phyloP scores from a whole-genome alignment of 1,139 yeast species.

The Yamadazyma pseudoaaseri region DNA sequence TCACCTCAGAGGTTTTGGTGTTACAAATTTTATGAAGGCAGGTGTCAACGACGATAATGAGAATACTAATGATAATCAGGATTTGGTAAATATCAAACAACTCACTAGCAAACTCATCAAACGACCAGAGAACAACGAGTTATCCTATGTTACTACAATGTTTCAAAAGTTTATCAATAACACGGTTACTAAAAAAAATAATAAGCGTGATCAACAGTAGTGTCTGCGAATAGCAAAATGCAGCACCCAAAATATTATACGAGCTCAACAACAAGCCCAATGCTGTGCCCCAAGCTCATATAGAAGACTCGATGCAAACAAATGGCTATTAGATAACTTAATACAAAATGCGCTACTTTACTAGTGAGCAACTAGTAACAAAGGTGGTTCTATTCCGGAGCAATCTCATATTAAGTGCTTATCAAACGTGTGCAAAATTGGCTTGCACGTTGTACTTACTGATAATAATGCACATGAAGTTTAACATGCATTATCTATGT shows the following conservation, averaged over 20 bases:
- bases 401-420: too few species aligned
- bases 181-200: conserved; percentile 15
- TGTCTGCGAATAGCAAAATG: not conserved
- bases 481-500: too few species aligned
- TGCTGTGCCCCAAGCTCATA: too few species aligned
- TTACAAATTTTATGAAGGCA: conserved; percentile 17
- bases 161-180: conserved; percentile 42
- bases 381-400: too few species aligned
- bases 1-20: conserved; percentile 17
- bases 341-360: too few species aligned
- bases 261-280: not conserved
- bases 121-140: conserved; percentile 19
- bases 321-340: too few species aligned
- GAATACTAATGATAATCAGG: conserved; percentile 19
- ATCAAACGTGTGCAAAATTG: too few species aligned
- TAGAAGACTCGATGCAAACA: too few species aligned
- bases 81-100: conserved; percentile 28
- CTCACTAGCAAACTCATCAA: conserved; percentile 24
- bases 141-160: conserved; percentile 34
- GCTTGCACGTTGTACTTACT: too few species aligned
- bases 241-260: not conserved
- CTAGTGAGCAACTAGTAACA: too few species aligned
- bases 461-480: too few species aligned
- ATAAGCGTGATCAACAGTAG: not conserved
- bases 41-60: conserved; percentile 17